Evolutionary conservation across 1,284 basidiomycete species (phyloP).

Genomic region (Athelia sp.): DNA sequence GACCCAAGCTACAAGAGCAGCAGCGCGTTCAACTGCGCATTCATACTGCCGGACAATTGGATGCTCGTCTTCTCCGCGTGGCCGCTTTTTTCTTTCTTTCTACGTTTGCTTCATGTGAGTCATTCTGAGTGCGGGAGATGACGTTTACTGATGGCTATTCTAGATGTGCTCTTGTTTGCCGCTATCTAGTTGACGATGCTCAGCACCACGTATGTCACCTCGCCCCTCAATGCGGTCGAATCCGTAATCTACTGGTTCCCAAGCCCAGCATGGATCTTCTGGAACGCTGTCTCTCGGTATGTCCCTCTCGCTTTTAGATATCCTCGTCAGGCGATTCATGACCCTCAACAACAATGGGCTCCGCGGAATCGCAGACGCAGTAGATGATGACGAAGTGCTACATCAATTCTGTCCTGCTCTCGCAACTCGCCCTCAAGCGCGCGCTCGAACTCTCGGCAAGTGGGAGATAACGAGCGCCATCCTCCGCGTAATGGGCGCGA

Average conservation of each 20-base stretch:
- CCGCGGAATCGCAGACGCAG: slow-evolving; percentile 14
- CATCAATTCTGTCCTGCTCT: slow-evolving; percentile 20
- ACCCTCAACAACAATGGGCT: slow-evolving; percentile 20
- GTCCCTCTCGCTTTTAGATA: slow-evolving; percentile 21
- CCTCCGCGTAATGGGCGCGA: slow-evolving; percentile 41
- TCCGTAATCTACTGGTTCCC: slow-evolving; percentile 40
- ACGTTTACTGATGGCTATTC: background rate
- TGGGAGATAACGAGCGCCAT: slow-evolving; percentile 32
- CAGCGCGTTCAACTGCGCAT: slow-evolving; percentile 33
- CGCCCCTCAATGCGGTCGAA: slow-evolving; percentile 28
- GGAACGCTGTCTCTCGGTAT: slow-evolving; percentile 31
- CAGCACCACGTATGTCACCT: slow-evolving; percentile 17
- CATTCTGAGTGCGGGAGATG: background rate
- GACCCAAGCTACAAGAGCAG: slow-evolving; percentile 28
- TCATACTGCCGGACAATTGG: slow-evolving; percentile 24
- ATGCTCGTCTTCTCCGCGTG: slow-evolving; percentile 31
- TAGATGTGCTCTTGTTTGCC: slow-evolving; percentile 37
- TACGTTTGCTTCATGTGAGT: slow-evolving; percentile 24
- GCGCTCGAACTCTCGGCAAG: slow-evolving; percentile 24
- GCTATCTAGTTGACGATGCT: slow-evolving; percentile 32
- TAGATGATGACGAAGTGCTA: slow-evolving; percentile 18
- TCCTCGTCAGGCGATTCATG: slow-evolving; percentile 31
- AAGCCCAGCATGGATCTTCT: slow-evolving; percentile 31
- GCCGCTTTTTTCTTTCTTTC: slow-evolving; percentile 32
- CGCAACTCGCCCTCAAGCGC: slow-evolving; percentile 19